These are phyloP conservation scores for Penicillium polonicum DNA, from an alignment of 2,329 filamentous ascomycete species.

Conservation along the genomic window DNA sequence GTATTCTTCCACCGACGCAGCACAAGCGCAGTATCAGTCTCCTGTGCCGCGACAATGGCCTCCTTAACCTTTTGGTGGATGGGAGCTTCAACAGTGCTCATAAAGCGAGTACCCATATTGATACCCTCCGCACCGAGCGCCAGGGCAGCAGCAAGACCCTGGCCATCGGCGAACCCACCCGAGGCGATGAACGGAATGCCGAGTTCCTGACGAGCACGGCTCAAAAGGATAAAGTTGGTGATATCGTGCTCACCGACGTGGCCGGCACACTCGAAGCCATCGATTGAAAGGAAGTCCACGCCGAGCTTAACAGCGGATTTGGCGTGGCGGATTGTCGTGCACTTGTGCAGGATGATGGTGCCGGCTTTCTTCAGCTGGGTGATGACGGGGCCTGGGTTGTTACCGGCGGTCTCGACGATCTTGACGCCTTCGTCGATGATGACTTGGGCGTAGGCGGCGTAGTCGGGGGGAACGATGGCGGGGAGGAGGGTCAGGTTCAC, in stretches of 20 bases:
- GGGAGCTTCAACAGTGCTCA: constrained; percentile 91
- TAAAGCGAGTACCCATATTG: constrained; percentile 98
- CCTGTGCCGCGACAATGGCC: constrained; percentile 80
- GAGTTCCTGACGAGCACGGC: constrained; percentile 78
- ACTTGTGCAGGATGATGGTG: constrained; percentile 88
- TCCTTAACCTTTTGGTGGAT: constrained; percentile 94
- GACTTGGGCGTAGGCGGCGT: constrained; percentile 84
- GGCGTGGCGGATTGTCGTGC: constrained; percentile 92
- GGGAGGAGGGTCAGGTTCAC: constrained; percentile 96
- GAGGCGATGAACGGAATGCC: constrained; percentile 90
- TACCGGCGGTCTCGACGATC: constrained; percentile 90
- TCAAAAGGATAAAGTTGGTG: constrained; percentile 65
- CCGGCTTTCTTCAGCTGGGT: constrained; percentile 77
- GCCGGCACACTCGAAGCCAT: constrained; percentile 95
- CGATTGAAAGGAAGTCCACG: constrained; percentile 94
- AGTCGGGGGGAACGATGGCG: constrained; percentile 85
- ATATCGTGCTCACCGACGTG: constrained; percentile 56
- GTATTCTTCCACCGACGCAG: constrained; percentile 93
- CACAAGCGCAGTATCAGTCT: constrained; percentile 88
- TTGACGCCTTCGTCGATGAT: constrained; percentile 90
- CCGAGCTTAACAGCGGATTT: constrained; percentile 88
- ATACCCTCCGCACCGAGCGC: constrained; percentile 87
- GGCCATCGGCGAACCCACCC: constrained; percentile 91
- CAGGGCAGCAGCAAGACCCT: constrained; percentile 87
- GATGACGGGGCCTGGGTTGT: constrained; percentile 88